phyloP scores from a whole-genome alignment of 1,284 basidiomycete genomes.

The Phylloboletellus chloephorus region DNA sequence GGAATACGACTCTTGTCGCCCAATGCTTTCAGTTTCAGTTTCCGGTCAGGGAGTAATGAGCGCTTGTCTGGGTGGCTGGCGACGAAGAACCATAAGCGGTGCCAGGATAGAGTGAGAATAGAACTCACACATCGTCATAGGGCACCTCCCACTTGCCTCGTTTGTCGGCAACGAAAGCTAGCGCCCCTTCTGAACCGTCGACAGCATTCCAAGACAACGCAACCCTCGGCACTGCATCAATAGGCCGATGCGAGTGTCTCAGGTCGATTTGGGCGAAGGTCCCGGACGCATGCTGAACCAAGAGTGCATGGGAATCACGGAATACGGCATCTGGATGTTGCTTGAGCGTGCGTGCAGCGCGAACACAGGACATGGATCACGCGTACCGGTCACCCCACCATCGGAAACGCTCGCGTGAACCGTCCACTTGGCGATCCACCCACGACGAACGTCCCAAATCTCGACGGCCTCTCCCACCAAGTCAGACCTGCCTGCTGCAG shows the following conservation, averaged over 20 bases:
- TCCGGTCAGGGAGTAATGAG: conserved; percentile 34
- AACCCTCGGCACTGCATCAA: conserved; percentile 67
- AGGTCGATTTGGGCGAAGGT: conserved; percentile 78
- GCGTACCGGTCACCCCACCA: conserved; percentile 64
- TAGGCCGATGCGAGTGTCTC: conserved; percentile 52
- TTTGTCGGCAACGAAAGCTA: conserved; percentile 66
- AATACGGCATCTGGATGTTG: conserved; percentile 58
- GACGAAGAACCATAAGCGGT: not conserved
- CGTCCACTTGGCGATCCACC: conserved; percentile 80
- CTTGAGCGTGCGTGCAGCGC: not conserved
- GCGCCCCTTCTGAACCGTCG: conserved; percentile 41
- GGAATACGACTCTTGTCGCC: conserved; percentile 49
- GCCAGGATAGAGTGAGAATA: not conserved
- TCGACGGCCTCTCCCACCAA: conserved; percentile 60
- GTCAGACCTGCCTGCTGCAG: conserved; percentile 19
- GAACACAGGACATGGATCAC: not conserved
- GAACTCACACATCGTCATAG: conserved; percentile 76
- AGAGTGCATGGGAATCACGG: conserved; percentile 67
- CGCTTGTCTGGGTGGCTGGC: conserved; percentile 48
- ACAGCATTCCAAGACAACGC: conserved; percentile 64
- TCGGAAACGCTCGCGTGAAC: conserved; percentile 58
- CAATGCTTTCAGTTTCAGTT: conserved; percentile 42
- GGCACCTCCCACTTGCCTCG: conserved; percentile 64
- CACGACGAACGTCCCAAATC: conserved; percentile 83
- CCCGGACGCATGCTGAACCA: conserved; percentile 73